Evolutionary conservation across 2,329 filamentous ascomycete genomes (phyloP), one percentile per base, ranked within the genome.

Genomic region (Sporothrix sp.): DNA sequence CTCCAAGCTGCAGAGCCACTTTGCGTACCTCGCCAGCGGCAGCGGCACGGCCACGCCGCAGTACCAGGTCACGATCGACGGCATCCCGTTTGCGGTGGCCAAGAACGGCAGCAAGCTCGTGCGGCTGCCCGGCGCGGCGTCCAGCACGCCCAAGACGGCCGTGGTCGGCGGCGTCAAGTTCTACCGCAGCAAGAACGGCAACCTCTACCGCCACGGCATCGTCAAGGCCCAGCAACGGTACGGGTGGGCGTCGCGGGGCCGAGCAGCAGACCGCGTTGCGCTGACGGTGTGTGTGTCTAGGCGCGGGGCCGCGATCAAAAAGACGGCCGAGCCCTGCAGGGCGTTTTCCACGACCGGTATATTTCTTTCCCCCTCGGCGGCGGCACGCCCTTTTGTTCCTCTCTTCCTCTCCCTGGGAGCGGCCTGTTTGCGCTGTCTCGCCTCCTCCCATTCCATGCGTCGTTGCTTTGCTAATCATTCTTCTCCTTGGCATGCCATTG

Each of bases 101-200:
- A 80, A 84, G 57, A 82, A 85, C 57, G 88, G 89, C 58, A 90
- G 86, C 73, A 95, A 94, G 68, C 76, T 95, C 36, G 73, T 86
- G 55, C 84, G 84, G 62, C 67, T 83, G 54, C 75, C 79, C 60
- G 84, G 87, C 93, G 70, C 73, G 78, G 63, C 32, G 13, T 10
- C 16, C 5, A n/a, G n/a, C n/a, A 94, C 88, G 2, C 89, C 89
- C 0, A 93, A 89, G 66, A 78, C 75, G 56, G 76, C 83, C 36
- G 69, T 72, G 6, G 71, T 95, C 54, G 86, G 84, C 48, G 87
- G 87, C 37, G 85, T 95, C 60, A 81, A 78, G 57, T 95, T 95
- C 63, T 76, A 87, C 60, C 79, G 89, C 58, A 95, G 87, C 66
- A 94, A 91, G 65, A 85, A 84, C 59, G 89, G 89, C 55, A 95